phyloP scores from a whole-genome alignment of 2,329 filamentous ascomycete species.

The Fusarium chuoi region DNA sequence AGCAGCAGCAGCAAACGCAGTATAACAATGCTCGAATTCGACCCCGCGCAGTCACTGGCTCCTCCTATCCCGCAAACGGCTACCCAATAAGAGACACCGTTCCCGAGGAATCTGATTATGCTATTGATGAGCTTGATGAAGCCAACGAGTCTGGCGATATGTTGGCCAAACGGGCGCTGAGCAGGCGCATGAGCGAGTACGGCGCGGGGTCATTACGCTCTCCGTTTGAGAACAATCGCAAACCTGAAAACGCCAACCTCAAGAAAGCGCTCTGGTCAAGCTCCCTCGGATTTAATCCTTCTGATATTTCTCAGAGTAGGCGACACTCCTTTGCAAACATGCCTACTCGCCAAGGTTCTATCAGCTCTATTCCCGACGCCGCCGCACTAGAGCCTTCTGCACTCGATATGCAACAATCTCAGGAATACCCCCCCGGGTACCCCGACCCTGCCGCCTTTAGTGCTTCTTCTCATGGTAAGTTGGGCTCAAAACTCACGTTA shows the following conservation, averaged over 20 bases:
- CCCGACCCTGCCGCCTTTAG: slow-evolving; percentile 52
- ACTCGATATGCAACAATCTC: slow-evolving; percentile 55
- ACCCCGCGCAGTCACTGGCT: slow-evolving; percentile 67
- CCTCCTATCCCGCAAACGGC: slow-evolving; percentile 65
- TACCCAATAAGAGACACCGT: slow-evolving; percentile 70
- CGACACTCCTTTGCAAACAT: slow-evolving; percentile 83
- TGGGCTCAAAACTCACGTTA: not conserved
- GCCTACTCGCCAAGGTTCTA: slow-evolving; percentile 71
- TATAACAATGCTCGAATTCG: slow-evolving; percentile 66
- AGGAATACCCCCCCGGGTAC: slow-evolving; percentile 56
- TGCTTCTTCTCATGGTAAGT: slow-evolving; percentile 55
- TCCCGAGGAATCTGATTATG: slow-evolving; percentile 74
- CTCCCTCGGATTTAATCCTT: slow-evolving; percentile 72
- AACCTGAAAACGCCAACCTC: slow-evolving; percentile 66
- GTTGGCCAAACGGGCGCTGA: slow-evolving; percentile 58
- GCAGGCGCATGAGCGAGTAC: slow-evolving; percentile 68
- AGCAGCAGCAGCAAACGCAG: slow-evolving; percentile 62
- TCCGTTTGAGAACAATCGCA: slow-evolving; percentile 68
- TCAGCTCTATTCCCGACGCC: slow-evolving; percentile 68
- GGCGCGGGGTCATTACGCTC: slow-evolving; percentile 58
- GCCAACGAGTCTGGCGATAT: slow-evolving; percentile 61
- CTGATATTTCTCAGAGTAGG: slow-evolving; percentile 76
- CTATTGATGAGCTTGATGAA: slow-evolving; percentile 78
- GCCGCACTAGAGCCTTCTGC: slow-evolving; percentile 58
- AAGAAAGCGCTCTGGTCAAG: slow-evolving; percentile 79